Base-by-base conservation (phyloP, 2,329 filamentous ascomycete species). In the Alternaria atra region DNA sequence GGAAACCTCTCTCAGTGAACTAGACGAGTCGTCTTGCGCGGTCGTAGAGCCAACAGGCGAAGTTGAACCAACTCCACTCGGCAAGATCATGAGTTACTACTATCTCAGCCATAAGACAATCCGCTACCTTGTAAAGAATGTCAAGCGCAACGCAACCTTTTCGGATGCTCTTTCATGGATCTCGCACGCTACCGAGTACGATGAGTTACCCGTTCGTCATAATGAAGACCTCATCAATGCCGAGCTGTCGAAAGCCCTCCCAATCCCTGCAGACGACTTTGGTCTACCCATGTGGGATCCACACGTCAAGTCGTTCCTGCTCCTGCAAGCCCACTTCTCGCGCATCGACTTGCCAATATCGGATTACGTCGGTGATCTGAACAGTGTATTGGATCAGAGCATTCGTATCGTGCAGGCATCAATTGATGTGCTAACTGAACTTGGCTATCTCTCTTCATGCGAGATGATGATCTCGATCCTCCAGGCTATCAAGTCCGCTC, bases 21-120 rank as follows among this genome's bases (percentile, higher is more conserved):
- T 99, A 5, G 90, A 90, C 1, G 86, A 91, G 64, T 98, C 94
- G 2, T 90, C 90, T 55, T 99, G 95, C 81, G 88, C 97, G 15
- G 85, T 90, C 17, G 85, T 96, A 3, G 91, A 92, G 72, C 89
- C 90, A 44, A 97, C 95, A 66, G 94, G 94, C 43, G 91, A 97
- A 69, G 89, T 99, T 29, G 91, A 97, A 69, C 84, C 94, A 0
- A 98, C 95, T 0, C 90, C 94, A 0, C 86, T 98, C 6, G 95
- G 95, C 72, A 97, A 97, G 82, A 98, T 99, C 74, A 97, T 98
- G 93, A 97, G 92, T 78, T 99, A 98, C 84, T 99, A 99, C 84
- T 99, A 99, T 76, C 89, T 84, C 48, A 96, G 94, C 0, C 95
- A 99, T 82, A 91, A 91, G 80, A 99, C 95, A 0, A 93, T 99